A percentile compares a stretch with the other conserved stretches of the same genome.
phyloP scores from a whole-genome alignment of 2,329 filamentous ascomycete genomes.

The Scleromitrula shiraiana region DNA sequence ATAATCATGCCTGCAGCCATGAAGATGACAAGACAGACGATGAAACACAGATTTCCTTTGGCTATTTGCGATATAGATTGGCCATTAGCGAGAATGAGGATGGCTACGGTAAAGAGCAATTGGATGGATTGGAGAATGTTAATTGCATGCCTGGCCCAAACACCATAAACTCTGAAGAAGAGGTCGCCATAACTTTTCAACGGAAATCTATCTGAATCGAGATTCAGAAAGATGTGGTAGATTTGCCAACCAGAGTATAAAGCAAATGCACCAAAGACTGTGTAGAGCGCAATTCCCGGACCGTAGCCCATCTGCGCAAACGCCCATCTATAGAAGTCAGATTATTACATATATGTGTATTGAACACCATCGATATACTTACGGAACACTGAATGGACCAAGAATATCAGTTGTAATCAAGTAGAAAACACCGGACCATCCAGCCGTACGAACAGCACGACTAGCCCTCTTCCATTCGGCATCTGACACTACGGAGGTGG shows the following conservation, averaged over 20 bases:
- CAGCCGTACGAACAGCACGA: slow-evolving; percentile 19
- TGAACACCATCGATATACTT: no score
- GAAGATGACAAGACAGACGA: slow-evolving; percentile 25
- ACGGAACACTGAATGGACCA: slow-evolving; percentile 19
- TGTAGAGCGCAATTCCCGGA: slow-evolving; percentile 18
- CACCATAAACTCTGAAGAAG: slow-evolving; percentile 18
- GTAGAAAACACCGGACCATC: slow-evolving; percentile 20
- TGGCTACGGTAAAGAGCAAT: slow-evolving; percentile 14
- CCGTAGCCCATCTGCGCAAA: slow-evolving; percentile 18
- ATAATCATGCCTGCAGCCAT: slow-evolving; percentile 24
- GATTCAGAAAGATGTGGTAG: slow-evolving; percentile 15
- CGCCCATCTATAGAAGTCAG: slow-evolving; percentile 3
- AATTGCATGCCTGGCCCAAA: slow-evolving; percentile 14
- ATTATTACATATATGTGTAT: no score
- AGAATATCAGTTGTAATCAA: slow-evolving; percentile 23
- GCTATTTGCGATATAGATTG: slow-evolving; percentile 17
- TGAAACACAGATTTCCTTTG: slow-evolving; percentile 17
- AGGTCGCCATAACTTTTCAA: slow-evolving; percentile 19
- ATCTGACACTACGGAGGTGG: slow-evolving; percentile 9
- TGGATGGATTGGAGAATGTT: slow-evolving; percentile 18
- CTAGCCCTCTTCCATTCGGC: slow-evolving; percentile 20
- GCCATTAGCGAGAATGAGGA: slow-evolving; percentile 18
- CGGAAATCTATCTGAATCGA: slow-evolving; percentile 19
- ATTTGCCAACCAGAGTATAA: slow-evolving; percentile 21
- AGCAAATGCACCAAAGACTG: slow-evolving; percentile 18